Evolutionary conservation across 441 rosid species (phyloP), one percentile per base, ranked within the genome.

Genomic region (Caryocar brasiliense): DNA sequence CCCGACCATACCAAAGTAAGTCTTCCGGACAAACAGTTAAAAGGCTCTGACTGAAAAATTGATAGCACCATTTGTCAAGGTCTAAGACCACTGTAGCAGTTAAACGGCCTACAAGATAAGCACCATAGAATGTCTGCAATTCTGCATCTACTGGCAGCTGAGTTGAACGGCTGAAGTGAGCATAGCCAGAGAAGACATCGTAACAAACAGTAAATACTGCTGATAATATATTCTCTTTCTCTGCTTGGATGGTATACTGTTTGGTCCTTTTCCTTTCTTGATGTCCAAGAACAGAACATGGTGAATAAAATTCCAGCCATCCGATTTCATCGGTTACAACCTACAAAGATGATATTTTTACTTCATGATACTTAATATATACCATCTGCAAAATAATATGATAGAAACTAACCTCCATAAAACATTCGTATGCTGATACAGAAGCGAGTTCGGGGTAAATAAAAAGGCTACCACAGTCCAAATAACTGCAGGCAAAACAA

Each of bases 391-490:
- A 42, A 11, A 42, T 12, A 63, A 45, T 33, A 40, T 21, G 21
- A 47, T 15, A 15, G 22, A 24, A 62, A 35, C 54, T 62, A 37
- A 78, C 86, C 78, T 83, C 86, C 74, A 83, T 74, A 67, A 78
- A 83, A 61, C 59, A 56, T 61, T 80, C 83, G 62, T 80, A 83
- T 17, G 62, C 58, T 21, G 76, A 58, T 47, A 72, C 55, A 5
- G 78, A 70, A 51, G 81, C 67, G 50, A 78, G 66, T 51, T 74
- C 83, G 0, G 81, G 77, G 65, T 66, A 74, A 60, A 76, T 62
- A 67, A 83, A 83, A 65, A 76, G 58, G 59, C 71, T 68, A 13
- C 86, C 85, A 32, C 85, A 83, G 64, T 83, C 92, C 83, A 83
- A 56, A 64, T 72, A 80, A 52, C 86, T 83, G 77, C 72, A 62